Evolutionary conservation across 495 filamentous ascomycete species (phyloP).

Genomic region (Barbatosphaeria neglecta): DNA sequence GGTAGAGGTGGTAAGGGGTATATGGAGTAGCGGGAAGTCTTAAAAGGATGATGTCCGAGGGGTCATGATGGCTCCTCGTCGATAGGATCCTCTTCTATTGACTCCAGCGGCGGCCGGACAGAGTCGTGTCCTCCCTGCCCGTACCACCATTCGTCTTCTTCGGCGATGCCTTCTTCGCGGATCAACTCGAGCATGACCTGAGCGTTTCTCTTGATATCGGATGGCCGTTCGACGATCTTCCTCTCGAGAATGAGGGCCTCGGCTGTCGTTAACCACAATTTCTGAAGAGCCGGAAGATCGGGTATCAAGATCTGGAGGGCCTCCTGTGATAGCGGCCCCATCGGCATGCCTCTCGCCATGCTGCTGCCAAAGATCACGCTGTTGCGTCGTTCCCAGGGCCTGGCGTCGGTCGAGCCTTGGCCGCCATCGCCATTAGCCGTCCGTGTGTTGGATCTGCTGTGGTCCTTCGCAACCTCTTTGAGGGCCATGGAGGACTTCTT

Average conservation of each 20-base stretch:
- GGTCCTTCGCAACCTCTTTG: slow-evolving; percentile 9
- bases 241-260: slow-evolving; percentile 43
- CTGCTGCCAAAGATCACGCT: slow-evolving; percentile 40
- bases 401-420: slow-evolving; percentile 1
- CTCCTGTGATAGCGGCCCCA: slow-evolving; percentile 34
- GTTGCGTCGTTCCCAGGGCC: slow-evolving; percentile 5
- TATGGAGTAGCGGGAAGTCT: neutral
- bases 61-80: slow-evolving; percentile 10
- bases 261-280: slow-evolving; percentile 41
- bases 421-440: too few relatives aligned
- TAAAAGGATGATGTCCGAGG: neutral
- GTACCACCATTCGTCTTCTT: slow-evolving; percentile 43
- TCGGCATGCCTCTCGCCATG: slow-evolving; percentile 41
- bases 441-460: slow-evolving; percentile 3
- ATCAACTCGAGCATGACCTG: slow-evolving; percentile 42
- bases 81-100: slow-evolving; percentile 34
- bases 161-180: slow-evolving; percentile 36
- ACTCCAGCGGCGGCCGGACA: slow-evolving; percentile 31
- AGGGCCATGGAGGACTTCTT: slow-evolving; percentile 32
- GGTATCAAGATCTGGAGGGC: slow-evolving; percentile 33
- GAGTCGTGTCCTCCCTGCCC: slow-evolving; percentile 30
- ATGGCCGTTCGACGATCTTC: slow-evolving; percentile 37
- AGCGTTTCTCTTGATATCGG: slow-evolving; percentile 41
- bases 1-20: neutral
- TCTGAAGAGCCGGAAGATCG: slow-evolving; percentile 36